Evolutionary conservation across 73 alveolate genomes (phyloP), one percentile per base, ranked within the genome.

Genomic region (Stentor roeselii): DNA sequence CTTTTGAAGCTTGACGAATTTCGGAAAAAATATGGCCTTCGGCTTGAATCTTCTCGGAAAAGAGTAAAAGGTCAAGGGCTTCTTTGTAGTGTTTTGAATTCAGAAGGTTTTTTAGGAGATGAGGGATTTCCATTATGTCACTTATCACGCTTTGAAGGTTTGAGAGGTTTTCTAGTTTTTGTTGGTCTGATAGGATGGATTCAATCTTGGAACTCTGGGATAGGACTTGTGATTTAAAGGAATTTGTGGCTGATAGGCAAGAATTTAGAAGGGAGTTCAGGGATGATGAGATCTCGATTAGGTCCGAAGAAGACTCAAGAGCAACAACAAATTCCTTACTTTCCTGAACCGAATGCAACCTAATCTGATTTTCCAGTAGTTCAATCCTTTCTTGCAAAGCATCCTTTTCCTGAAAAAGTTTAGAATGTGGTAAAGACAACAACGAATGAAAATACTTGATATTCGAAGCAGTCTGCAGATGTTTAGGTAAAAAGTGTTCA

Each of bases 31-130:
- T 34, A 27, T 40, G 42, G 14, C 50, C 21, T 67, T n/a, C 14
- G 34, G 15, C 41, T 67, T n/a, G n/a, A 3, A 67, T 21, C 21
- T 34, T n/a, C 34, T 67, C 80, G n/a, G 34, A 15, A 32, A 67
- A 67, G 21, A 27, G n/a, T 67, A 67, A 67, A 27, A 67, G 80
- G 27, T 67, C 50, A 21, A 67, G 37, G 34, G 80, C 80, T 67
- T 67, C 80, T 1, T 67, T 67, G 42, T 67, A 67, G 34, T 67
- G 80, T 11, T 34, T 21, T 0, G 80, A 21, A 34, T 67, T 67
- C 14, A 67, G n/a, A 15, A 67, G 41, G 1, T 21, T 67, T 67
- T 34, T 67, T 34, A 67, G 37, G 3, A 67, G 41, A 1, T 0
- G 2, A 34, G 80, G 80, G 42, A 67, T 32, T 1, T 67, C 80